Percentiles rank a stretch among this genome's conserved stretches.
These are phyloP conservation scores for Entamoeba dispar DNA, from an alignment of 208 protist species.

Conservation along the genomic window DNA sequence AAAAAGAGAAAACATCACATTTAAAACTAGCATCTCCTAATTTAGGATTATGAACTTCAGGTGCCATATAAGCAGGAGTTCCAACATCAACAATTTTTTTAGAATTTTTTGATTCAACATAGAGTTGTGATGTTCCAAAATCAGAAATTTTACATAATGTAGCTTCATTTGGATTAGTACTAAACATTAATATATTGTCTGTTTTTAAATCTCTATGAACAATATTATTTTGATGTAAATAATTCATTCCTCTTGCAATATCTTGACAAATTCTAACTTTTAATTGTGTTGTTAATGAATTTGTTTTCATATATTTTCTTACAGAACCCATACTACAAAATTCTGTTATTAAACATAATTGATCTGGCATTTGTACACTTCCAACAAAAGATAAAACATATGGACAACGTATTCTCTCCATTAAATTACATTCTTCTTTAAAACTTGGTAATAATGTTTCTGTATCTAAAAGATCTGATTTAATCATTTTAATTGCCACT, in stretches of 20 bases:
- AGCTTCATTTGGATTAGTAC: background rate
- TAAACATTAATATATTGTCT: background rate
- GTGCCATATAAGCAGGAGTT: background rate
- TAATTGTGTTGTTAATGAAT: background rate
- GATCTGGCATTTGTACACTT: background rate
- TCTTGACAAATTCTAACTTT: background rate
- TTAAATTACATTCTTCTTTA: background rate
- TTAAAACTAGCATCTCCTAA: background rate
- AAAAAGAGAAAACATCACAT: background rate
- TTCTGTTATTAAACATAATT: background rate
- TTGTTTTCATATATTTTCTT: background rate
- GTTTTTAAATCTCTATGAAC: background rate
- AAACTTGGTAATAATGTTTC: background rate
- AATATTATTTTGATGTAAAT: background rate
- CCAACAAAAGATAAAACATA: background rate
- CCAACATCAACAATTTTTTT: background rate
- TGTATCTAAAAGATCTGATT: background rate
- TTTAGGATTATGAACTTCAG: background rate
- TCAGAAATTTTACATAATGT: background rate
- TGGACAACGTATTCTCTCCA: background rate
- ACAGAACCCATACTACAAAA: background rate
- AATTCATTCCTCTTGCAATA: background rate
- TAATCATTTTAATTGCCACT: background rate
- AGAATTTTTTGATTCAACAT: background rate
- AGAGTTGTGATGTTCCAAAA: background rate